These are phyloP conservation scores for Thymus mandschuricus DNA, from an alignment of 257 asterid genomes.

Conservation along the genomic window DNA sequence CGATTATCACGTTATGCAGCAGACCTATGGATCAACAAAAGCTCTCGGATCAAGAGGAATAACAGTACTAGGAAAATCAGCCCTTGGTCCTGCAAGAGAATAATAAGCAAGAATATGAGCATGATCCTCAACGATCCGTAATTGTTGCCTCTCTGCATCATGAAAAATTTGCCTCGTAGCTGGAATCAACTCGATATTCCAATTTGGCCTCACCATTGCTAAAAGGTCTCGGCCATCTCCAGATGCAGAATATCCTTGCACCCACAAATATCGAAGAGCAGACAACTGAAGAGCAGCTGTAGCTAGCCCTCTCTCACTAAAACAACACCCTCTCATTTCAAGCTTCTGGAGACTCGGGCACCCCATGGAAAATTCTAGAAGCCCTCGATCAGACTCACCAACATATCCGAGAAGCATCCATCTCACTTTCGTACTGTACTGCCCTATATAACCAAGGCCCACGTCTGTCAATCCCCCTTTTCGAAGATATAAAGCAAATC, in stretches of 20 bases:
- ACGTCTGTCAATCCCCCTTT: slow-evolving; percentile 72
- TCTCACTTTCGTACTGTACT: slow-evolving; percentile 64
- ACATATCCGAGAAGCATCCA: slow-evolving; percentile 94
- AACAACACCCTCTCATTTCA: slow-evolving; percentile 82
- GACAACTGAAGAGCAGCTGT: slow-evolving; percentile 51
- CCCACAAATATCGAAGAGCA: slow-evolving; percentile 80
- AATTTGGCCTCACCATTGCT: slow-evolving; percentile 63
- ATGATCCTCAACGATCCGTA: slow-evolving; percentile 52
- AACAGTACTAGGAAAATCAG: slow-evolving; percentile 66
- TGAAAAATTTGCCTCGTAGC: slow-evolving; percentile 41
- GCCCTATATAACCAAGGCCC: slow-evolving; percentile 76
- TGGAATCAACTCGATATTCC: slow-evolving; percentile 87
- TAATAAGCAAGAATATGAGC: slow-evolving; percentile 88
- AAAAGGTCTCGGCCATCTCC: slow-evolving; percentile 49
- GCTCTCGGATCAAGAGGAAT: slow-evolving; percentile 43
- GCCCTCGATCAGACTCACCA: slow-evolving; percentile 80
- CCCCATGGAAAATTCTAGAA: slow-evolving; percentile 72
- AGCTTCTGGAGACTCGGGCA: slow-evolving; percentile 78
- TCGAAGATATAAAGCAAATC: slow-evolving; percentile 81
- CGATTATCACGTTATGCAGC: not conserved
- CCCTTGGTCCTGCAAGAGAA: slow-evolving; percentile 85
- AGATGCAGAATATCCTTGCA: slow-evolving; percentile 73
- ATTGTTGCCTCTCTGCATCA: slow-evolving; percentile 30
- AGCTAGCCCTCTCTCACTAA: slow-evolving; percentile 73
- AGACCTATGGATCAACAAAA: not conserved